A percentile compares a stretch with the other conserved stretches of the same genome.
Conservation (phyloP, 2,329 filamentous ascomycete species). For the Volutella citrinella region DNA sequence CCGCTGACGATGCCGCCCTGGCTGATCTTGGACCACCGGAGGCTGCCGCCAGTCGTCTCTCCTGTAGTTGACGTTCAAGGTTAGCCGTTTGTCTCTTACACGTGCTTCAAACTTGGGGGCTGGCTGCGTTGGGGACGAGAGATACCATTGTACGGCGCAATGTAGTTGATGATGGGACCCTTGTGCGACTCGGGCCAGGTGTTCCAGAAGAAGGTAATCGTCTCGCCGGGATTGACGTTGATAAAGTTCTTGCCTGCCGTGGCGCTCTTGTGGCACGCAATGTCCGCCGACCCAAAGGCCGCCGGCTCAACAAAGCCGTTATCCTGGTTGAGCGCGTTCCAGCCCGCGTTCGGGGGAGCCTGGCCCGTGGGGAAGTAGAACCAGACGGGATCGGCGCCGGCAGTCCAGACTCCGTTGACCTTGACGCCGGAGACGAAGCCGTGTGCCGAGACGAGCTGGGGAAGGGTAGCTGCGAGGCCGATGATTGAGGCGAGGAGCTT, state of each 20-base stretch:
- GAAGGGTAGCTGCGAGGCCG: slow-evolving; percentile 6
- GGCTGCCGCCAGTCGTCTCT: slow-evolving; percentile 42
- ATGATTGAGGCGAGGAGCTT: no score
- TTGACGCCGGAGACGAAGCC: slow-evolving; percentile 13
- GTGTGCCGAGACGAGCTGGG: slow-evolving; percentile 11
- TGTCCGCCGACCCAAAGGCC: slow-evolving; percentile 35
- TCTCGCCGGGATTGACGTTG: slow-evolving; percentile 35
- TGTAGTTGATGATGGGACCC: slow-evolving; percentile 59
- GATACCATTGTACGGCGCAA: slow-evolving; percentile 57
- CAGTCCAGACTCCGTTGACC: slow-evolving; percentile 12
- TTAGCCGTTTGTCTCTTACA: no score
- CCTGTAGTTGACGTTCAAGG: no score
- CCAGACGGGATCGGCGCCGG: slow-evolving; percentile 13
- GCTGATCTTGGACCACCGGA: slow-evolving; percentile 62
- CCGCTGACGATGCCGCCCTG: slow-evolving; percentile 47
- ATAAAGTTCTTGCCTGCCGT: slow-evolving; percentile 33
- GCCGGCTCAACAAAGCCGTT: slow-evolving; percentile 47
- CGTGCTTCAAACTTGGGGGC: no score
- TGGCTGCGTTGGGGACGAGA: no score
- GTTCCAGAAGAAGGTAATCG: slow-evolving; percentile 37
- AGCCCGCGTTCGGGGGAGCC: slow-evolving; percentile 24
- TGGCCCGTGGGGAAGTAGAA: slow-evolving; percentile 7
- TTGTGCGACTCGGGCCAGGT: slow-evolving; percentile 39
- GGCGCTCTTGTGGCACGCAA: slow-evolving; percentile 43
- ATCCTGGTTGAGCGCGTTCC: slow-evolving; percentile 39